Conservation (phyloP, 176 grass and related monocot genomes). For the Eragrostis nindensis region DNA sequence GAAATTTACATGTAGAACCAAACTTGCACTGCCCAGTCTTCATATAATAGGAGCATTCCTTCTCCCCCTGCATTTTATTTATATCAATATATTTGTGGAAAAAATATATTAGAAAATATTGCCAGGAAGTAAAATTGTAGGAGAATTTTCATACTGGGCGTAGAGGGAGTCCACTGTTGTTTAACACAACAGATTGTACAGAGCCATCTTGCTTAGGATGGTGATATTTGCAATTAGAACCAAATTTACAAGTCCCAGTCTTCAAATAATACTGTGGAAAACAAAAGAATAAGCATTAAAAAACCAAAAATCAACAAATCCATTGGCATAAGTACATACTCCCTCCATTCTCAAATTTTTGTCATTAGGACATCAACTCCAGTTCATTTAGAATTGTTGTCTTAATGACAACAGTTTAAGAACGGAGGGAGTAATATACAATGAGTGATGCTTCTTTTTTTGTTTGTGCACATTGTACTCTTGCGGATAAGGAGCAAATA, state of each 20-base stretch:
- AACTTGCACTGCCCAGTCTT: constrained; percentile 98
- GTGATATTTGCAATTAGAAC: constrained; percentile 90
- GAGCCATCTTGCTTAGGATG: constrained; percentile 84
- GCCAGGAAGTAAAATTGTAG: constrained; percentile 17
- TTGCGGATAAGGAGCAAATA: background rate
- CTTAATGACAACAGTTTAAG: too few relatives aligned
- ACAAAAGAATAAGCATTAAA: constrained; percentile 21
- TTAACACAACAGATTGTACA: constrained; percentile 65
- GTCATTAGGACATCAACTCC: too few relatives aligned
- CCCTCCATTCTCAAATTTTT: too few relatives aligned
- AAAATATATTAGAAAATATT: background rate
- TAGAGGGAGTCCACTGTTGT: constrained; percentile 78
- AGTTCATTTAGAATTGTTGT: too few relatives aligned
- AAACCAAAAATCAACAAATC: constrained; percentile 10
- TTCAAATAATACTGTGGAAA: constrained; percentile 85
- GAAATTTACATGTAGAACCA: constrained; percentile 87
- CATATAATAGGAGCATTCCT: constrained; percentile 96
- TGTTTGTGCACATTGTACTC: constrained; percentile 20
- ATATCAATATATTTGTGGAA: constrained; percentile 26
- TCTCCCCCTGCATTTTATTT: constrained; percentile 78
- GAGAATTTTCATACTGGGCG: constrained; percentile 60
- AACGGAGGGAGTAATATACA: too few relatives aligned
- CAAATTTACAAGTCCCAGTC: constrained; percentile 88
- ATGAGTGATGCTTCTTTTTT: background rate
- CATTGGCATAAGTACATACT: constrained; percentile 7